These are phyloP conservation scores for Amanita rubescens DNA, from an alignment of 768 basidiomycete genomes.

Conservation along the genomic window DNA sequence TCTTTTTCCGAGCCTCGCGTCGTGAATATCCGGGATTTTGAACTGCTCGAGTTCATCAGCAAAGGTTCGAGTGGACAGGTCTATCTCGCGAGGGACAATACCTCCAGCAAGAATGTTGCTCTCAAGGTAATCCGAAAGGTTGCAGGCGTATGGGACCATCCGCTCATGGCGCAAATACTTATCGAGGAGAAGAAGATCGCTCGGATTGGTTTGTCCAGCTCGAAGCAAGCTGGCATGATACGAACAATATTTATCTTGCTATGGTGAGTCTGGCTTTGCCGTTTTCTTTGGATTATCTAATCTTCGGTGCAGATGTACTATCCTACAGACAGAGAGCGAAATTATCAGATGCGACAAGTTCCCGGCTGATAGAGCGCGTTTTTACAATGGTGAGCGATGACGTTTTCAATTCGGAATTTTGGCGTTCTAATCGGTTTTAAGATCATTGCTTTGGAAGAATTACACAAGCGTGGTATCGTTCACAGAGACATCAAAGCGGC, in stretches of 20 bases:
- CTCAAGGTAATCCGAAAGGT: no score
- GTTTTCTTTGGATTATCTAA: not conserved
- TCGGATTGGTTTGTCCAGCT: no score
- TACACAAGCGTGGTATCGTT: no score
- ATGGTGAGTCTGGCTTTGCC: not conserved
- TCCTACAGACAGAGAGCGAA: no score
- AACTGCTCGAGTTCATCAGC: no score
- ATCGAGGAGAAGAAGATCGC: no score
- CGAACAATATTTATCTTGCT: no score
- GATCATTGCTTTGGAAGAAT: conserved; percentile 23
- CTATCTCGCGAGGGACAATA: no score
- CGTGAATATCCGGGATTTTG: not conserved
- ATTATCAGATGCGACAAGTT: no score
- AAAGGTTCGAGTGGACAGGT: no score
- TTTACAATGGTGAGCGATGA: conserved; percentile 25
- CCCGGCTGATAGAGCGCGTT: conserved; percentile 17
- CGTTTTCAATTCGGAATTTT: not conserved
- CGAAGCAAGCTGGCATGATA: no score
- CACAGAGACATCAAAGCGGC: no score
- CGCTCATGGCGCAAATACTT: conserved; percentile 15
- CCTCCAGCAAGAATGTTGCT: conserved; percentile 17
- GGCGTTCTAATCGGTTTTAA: conserved; percentile 4
- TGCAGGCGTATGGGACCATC: conserved; percentile 15
- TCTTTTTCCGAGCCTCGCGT: not conserved
- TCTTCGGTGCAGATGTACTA: conserved; percentile 15